Evolutionary conservation across 306 rosid genomes (phyloP), one percentile per base, ranked within the genome.

Genomic region (Pachyrhizus erosus): DNA sequence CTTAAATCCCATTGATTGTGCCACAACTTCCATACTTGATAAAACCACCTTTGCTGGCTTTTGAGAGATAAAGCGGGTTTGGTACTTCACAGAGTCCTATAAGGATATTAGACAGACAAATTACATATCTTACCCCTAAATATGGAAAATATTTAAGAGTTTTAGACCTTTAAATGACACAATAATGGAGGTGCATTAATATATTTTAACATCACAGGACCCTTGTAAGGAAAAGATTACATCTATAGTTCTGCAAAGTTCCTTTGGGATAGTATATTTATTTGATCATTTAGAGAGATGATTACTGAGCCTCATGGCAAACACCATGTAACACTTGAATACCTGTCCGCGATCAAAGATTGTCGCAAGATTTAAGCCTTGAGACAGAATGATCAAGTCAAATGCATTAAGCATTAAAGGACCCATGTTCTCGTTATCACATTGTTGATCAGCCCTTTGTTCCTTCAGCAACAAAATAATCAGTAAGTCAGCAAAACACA

Each of bases 21-120:
- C 94, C 80, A 94, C 96, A 70, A 94, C 98, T 89, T 94, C 98
- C 98, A 94, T 89, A 80, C 92, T 94, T 12, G 97, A 92, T 51
- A 94, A 62, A 76, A 91, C 88, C 57, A 94, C 96, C 86, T 92
- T 94, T 29, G 96, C 97, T 61, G 98, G 98, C 90, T 94, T 94
- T 76, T 89, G 94, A 76, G 96, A 86, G 82, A 94, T 84, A 72
- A 94, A 94, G 82, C 97, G 98, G 43, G 98, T 92, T 64, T 89
- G 97, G 79, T 87, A 42, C 83, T 87, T 89, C 76, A 83, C 60
- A 61, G 92, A 81, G 80, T 91, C 97, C 98, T 94, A 82, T 62
- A 49, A 77, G 26, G 37, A 75, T 64, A 78, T 42, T 21, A 55
- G 49, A 66, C 49, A 43, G 73, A 57, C 7, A 76, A 68, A 70